Conservation (phyloP, 257 asterid genomes). For the Nicotiana paniculata region DNA sequence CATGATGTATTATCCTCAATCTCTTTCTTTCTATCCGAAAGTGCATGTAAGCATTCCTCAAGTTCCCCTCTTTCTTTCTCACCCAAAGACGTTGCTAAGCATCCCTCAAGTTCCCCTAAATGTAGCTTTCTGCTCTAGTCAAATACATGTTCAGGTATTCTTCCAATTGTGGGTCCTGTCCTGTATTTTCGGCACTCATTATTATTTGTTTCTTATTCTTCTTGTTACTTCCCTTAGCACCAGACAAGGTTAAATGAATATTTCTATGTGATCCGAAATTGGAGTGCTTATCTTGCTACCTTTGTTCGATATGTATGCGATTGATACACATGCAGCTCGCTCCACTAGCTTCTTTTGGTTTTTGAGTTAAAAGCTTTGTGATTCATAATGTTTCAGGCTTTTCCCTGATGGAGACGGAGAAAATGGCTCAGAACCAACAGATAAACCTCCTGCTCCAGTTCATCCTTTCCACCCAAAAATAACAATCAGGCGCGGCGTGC, state of each 20-base stretch:
- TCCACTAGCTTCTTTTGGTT: not conserved
- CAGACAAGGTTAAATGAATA: not conserved
- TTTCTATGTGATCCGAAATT: not conserved
- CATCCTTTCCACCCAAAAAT: constrained; percentile 97
- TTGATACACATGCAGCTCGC: not conserved
- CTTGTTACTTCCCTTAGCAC: not conserved
- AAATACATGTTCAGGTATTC: not conserved
- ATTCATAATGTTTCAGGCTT: constrained; percentile 44
- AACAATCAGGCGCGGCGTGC: constrained; percentile 58
- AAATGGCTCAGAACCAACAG: constrained; percentile 38
- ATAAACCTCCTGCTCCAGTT: constrained; percentile 70
- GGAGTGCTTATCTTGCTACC: not conserved
- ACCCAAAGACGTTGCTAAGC: not conserved
- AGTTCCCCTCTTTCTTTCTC: not conserved
- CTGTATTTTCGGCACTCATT: not conserved
- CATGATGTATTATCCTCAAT: not conserved
- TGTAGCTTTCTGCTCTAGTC: not conserved
- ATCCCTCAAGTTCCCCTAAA: not conserved
- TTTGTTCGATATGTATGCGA: not conserved
- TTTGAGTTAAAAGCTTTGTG: not conserved
- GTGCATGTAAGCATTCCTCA: not conserved
- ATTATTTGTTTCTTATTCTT: not conserved
- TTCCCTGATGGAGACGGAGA: constrained; percentile 67
- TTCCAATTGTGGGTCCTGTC: not conserved
- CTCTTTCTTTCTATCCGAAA: not conserved